phyloP scores from a whole-genome alignment of 139 green algal species.

The Closterium sp. region DNA sequence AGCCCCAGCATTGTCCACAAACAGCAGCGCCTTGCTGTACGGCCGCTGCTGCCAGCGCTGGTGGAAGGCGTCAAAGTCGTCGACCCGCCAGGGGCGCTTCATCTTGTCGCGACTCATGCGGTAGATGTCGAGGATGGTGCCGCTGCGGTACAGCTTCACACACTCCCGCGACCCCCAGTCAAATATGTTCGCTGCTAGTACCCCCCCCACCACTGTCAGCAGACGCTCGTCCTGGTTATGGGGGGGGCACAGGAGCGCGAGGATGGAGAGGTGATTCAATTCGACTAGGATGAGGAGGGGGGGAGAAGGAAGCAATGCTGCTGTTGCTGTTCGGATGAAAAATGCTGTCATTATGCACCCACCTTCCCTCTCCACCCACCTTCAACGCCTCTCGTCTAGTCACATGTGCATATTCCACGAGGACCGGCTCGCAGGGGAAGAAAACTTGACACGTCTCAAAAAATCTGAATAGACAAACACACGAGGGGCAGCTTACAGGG shows the following conservation, averaged over 20 bases:
- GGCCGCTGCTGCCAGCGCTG: slow-evolving; percentile 50
- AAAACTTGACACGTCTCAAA: too few relatives aligned
- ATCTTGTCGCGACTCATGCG: slow-evolving; percentile 65
- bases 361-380: not conserved
- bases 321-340: too few relatives aligned
- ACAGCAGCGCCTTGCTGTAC: slow-evolving; percentile 76
- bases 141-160: slow-evolving; percentile 87
- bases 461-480: too few relatives aligned
- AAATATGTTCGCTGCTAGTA: slow-evolving; percentile 97
- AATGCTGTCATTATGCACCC: too few relatives aligned
- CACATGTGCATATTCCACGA: too few relatives aligned
- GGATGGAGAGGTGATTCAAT: too few relatives aligned
- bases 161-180: slow-evolving; percentile 84
- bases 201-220: slow-evolving; percentile 77
- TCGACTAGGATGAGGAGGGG: too few relatives aligned
- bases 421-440: too few relatives aligned
- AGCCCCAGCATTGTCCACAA: slow-evolving; percentile 95
- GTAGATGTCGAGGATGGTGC: slow-evolving; percentile 96
- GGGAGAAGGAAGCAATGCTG: too few relatives aligned
- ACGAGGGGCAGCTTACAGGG: slow-evolving; percentile 23
- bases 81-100: slow-evolving; percentile 78
- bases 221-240: slow-evolving; percentile 61
- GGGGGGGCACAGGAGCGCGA: too few relatives aligned
- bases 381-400: too few relatives aligned
- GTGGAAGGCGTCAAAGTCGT: slow-evolving; percentile 68